These are phyloP conservation scores for Tubosaeta sp. DNA, from an alignment of 768 basidiomycete species.

Conservation along the genomic window DNA sequence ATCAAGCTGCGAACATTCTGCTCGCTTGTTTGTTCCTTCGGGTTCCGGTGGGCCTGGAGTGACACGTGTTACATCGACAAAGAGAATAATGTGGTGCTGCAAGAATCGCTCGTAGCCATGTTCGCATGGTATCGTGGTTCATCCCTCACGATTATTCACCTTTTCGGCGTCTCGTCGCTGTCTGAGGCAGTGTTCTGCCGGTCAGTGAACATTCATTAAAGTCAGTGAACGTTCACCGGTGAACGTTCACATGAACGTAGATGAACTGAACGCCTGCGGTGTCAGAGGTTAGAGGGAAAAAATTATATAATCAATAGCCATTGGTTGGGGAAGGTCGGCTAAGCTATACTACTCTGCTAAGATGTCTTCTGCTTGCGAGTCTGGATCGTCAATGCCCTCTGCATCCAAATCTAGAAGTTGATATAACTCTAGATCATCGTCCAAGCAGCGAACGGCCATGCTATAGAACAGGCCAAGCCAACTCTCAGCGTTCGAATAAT, in stretches of 20 bases:
- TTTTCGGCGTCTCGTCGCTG: too few relatives aligned
- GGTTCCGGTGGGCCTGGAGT: neutral
- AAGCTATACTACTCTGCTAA: neutral
- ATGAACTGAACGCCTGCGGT: neutral
- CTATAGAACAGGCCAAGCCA: too few relatives aligned
- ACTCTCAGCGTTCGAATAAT: too few relatives aligned
- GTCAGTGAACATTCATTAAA: neutral
- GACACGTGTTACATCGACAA: too few relatives aligned
- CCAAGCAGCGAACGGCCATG: too few relatives aligned
- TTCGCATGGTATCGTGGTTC: too few relatives aligned
- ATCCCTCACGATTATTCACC: too few relatives aligned
- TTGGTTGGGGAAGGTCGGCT: too few relatives aligned
- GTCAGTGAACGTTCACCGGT: neutral
- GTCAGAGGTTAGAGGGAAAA: neutral
- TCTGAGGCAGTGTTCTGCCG: constrained; percentile 1
- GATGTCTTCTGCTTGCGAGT: neutral
- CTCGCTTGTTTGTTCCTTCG: neutral
- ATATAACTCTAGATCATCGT: too few relatives aligned
- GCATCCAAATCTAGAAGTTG: too few relatives aligned
- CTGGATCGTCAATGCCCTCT: too few relatives aligned
- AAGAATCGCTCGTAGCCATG: neutral
- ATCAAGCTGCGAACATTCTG: neutral
- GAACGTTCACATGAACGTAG: constrained; percentile 1
- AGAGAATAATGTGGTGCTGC: neutral
- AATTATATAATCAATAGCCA: too few relatives aligned